Evolutionary conservation across 164 flowering plant genomes (phyloP).

Genomic region (Nymphaea thermarum): DNA sequence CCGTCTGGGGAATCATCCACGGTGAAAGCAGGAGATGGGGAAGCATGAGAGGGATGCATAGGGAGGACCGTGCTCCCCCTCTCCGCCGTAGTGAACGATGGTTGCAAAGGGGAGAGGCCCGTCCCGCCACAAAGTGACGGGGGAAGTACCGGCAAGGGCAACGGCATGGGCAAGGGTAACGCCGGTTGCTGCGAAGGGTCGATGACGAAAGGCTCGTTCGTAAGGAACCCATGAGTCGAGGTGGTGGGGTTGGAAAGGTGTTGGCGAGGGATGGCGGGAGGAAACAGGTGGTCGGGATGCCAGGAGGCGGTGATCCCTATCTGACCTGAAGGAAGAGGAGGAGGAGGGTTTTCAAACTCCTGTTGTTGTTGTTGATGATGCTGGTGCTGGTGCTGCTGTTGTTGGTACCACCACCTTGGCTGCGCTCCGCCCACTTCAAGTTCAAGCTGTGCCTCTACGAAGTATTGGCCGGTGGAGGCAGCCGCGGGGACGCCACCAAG

Average conservation of each 20-base stretch:
- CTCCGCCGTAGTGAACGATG: not conserved
- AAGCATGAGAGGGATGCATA: not conserved
- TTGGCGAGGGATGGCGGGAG: not conserved
- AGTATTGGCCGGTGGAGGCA: not conserved
- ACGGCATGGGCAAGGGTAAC: not conserved
- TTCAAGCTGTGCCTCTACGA: not conserved
- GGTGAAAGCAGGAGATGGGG: not conserved
- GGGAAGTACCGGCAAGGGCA: not conserved
- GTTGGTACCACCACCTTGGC: not conserved
- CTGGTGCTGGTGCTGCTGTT: not conserved
- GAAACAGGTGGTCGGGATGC: not conserved
- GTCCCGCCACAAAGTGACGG: no score
- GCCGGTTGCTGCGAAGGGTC: not conserved
- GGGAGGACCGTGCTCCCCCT: not conserved
- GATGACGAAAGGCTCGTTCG: not conserved
- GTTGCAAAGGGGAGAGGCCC: no score
- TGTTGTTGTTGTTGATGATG: no score
- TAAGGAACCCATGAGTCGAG: not conserved
- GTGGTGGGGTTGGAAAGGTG: not conserved
- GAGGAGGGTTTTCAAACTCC: no score
- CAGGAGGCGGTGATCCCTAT: not conserved
- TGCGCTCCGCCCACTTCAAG: not conserved
- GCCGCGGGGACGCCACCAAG: not conserved
- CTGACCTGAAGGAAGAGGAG: not conserved
- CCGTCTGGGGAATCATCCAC: not conserved